Conservation (phyloP, 1,284 basidiomycete genomes). For the Rhizoctonia solani region DNA sequence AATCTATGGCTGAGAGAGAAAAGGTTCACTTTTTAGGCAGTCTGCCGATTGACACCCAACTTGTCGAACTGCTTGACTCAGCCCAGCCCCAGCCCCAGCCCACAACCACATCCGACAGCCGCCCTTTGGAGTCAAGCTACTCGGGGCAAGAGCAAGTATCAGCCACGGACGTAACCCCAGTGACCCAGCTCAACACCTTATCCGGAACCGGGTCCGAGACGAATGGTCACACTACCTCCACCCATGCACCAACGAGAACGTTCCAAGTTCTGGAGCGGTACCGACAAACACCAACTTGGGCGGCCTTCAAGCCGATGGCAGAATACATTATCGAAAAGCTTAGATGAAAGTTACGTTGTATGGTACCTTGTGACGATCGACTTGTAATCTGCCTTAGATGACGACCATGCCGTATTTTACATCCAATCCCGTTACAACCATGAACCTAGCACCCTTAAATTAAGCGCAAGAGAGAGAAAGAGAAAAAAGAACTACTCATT, state of each 20-base stretch:
- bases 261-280: slow-evolving; percentile 62
- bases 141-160: too few relatives aligned
- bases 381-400: too few relatives aligned
- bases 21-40: slow-evolving; percentile 81
- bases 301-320: slow-evolving; percentile 61
- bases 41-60: slow-evolving; percentile 91
- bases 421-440: too few relatives aligned
- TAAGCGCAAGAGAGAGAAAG: too few relatives aligned
- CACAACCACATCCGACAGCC: neutral
- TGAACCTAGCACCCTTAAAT: too few relatives aligned
- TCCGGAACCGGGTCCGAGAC: too few relatives aligned
- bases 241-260: slow-evolving; percentile 40
- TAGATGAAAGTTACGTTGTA: too few relatives aligned
- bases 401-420: too few relatives aligned
- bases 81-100: slow-evolving; percentile 46
- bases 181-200: slow-evolving; percentile 41
- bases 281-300: slow-evolving; percentile 61
- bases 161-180: slow-evolving; percentile 32
- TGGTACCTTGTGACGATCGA: too few relatives aligned
- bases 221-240: slow-evolving; percentile 37
- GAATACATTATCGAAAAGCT: slow-evolving; percentile 40
- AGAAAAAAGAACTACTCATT: too few relatives aligned
- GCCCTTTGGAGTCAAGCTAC: neutral
- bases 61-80: slow-evolving; percentile 86
- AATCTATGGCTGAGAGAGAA: slow-evolving; percentile 80